A percentile compares a stretch with the other conserved stretches of the same genome.
Evolutionary conservation across 768 basidiomycete species (phyloP).

Genomic region (Phlebiopsis gigantea): DNA sequence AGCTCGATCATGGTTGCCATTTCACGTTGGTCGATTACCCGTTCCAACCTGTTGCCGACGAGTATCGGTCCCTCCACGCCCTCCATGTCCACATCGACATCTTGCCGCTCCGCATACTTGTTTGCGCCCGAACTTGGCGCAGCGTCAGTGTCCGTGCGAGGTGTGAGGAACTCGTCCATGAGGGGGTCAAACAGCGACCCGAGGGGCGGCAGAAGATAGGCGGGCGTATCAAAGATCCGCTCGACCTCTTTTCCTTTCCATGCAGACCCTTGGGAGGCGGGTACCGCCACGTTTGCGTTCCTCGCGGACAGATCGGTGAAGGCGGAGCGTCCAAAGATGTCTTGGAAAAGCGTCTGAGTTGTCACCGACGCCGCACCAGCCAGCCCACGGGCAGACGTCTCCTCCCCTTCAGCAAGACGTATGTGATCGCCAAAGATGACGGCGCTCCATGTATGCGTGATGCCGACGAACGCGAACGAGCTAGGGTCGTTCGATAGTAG

Average conservation of each 20-base stretch:
- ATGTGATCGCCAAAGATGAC: slow-evolving; percentile 63
- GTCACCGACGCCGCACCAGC: slow-evolving; percentile 23
- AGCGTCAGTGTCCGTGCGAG: slow-evolving; percentile 16
- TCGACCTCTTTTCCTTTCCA: slow-evolving; percentile 39
- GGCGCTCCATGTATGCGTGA: slow-evolving; percentile 62
- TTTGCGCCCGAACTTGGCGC: slow-evolving; percentile 15
- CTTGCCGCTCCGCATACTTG: slow-evolving; percentile 24
- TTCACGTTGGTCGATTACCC: slow-evolving; percentile 46
- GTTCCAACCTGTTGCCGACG: slow-evolving; percentile 24
- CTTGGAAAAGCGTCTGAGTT: slow-evolving; percentile 72
- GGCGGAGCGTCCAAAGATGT: slow-evolving; percentile 83
- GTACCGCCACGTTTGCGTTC: slow-evolving; percentile 14
- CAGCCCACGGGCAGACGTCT: slow-evolving; percentile 35
- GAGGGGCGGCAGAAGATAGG: slow-evolving; percentile 74
- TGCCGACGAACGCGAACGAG: slow-evolving; percentile 58
- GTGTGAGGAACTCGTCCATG: slow-evolving; percentile 41
- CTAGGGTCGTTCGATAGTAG: slow-evolving; percentile 23
- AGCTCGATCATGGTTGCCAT: slow-evolving; percentile 55
- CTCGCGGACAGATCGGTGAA: slow-evolving; percentile 33
- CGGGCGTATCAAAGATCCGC: slow-evolving; percentile 58
- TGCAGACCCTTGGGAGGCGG: slow-evolving; percentile 21
- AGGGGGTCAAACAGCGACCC: slow-evolving; percentile 65
- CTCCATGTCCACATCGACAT: slow-evolving; percentile 27
- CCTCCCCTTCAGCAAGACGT: slow-evolving; percentile 36
- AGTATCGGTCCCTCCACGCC: slow-evolving; percentile 11